These are phyloP conservation scores for Psidium guajava DNA, from an alignment of 345 rosid species.

Conservation along the genomic window DNA sequence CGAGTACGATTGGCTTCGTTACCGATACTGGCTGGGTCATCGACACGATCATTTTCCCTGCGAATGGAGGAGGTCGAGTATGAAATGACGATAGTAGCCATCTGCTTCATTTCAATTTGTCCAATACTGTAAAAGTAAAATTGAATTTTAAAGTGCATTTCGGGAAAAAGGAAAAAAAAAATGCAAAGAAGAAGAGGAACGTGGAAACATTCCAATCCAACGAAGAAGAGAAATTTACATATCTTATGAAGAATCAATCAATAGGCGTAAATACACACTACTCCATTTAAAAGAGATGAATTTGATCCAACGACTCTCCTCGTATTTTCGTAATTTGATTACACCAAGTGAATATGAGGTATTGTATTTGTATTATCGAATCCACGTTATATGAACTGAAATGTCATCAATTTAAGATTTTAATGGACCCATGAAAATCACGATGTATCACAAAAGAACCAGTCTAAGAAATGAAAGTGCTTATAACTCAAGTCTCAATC, in stretches of 20 bases:
- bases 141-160: background rate
- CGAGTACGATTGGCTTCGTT: slow-evolving; percentile 1
- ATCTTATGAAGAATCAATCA: background rate
- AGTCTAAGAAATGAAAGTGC: background rate
- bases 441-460: rapidly evolving
- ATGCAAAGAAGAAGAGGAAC: background rate
- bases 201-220: background rate
- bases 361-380: background rate
- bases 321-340: background rate
- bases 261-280: background rate
- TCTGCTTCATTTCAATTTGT: background rate
- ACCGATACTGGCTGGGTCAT: background rate
- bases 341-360: background rate
- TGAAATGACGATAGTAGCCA: background rate
- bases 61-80: background rate
- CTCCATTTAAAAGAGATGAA: background rate
- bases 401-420: background rate
- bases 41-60: background rate
- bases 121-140: background rate
- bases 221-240: background rate
- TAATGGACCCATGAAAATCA: background rate
- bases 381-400: background rate
- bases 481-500: background rate
- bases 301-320: background rate
- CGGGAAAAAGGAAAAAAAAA: background rate